Percentiles rank a stretch among this genome's conserved stretches.
These are phyloP conservation scores for Plasmodium inui DNA, from an alignment of 169 alveolate genomes.

Conservation along the genomic window DNA sequence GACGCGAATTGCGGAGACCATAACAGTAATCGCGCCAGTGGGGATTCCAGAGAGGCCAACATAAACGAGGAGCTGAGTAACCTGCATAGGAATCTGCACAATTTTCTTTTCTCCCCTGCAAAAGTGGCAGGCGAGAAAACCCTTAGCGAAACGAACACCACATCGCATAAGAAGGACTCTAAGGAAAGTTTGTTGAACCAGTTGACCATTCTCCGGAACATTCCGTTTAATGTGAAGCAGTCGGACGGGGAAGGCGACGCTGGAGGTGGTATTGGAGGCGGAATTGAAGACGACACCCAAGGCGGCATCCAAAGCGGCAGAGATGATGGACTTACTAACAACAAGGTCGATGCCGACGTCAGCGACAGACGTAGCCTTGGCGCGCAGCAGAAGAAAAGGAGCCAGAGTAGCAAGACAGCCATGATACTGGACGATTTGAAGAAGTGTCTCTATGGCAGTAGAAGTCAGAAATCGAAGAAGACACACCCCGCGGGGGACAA, in stretches of 20 bases:
- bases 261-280: neutral
- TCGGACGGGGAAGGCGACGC: neutral
- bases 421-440: conserved; percentile 57
- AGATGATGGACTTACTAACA: neutral
- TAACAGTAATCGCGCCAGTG: neutral
- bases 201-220: conserved; percentile 21
- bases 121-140: neutral
- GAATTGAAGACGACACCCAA: neutral
- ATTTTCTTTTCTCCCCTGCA: conserved; percentile 23
- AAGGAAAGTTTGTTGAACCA: conserved; percentile 26
- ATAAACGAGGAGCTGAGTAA: conserved; percentile 15
- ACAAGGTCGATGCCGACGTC: neutral
- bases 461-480: conserved; percentile 5
- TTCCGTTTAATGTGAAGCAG: conserved; percentile 36
- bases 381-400: neutral
- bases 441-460: conserved; percentile 13
- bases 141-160: neutral
- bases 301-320: neutral
- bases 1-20: neutral
- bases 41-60: neutral
- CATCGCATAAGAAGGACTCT: neutral
- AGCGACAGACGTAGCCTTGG: neutral
- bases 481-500: neutral
- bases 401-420: conserved; percentile 12
- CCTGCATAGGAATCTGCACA: conserved; percentile 48